Evolutionary conservation across 1,139 yeast genomes (phyloP), one percentile per base, ranked within the genome.

Genomic region (Starmera stellimalicola): DNA sequence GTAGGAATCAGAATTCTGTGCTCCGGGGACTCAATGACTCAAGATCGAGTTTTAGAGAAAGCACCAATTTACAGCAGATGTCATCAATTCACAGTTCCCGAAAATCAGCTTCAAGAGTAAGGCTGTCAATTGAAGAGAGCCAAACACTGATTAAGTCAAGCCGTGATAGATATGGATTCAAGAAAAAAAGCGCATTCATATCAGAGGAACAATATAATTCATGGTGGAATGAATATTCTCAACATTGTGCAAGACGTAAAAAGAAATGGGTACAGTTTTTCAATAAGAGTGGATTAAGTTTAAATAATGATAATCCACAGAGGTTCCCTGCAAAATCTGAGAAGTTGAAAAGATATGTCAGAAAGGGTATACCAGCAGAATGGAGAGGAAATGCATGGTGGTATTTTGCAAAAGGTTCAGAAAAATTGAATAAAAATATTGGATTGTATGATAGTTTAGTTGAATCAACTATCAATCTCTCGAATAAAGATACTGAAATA

Each of bases 331-430:
- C 95, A 0, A 73, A 72, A 40, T 80, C 91, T 8, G 94, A 82
- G 40, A 87, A 83, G 47, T 67, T 87, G 41, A 81, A 82, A 51
- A 72, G 94, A 41, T 77, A 84, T 51, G 73, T 91, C 11, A 69
- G 97, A 37, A 80, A 83, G 52, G 98, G 98, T 7, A 79, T 91
- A 8, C 97, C 98, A 0, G 88, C 95, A 0, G 95, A 85, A 53
- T 88, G 96, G 95, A 64, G 98, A 45, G 98, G 97, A 0, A 75
- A 74, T 45, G 96, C 96, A 1, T 91, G 98, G 98, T 91, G 91
- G 65, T 80, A 75, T 62, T 88, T 84, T 55, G 94, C 94, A n/a
- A 77, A 79, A n/a, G 97, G 96, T 2, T 69, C 76, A 40, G 95
- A 85, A 37, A 71, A 69, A 43, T 57, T 84, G 37, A 76, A 73